Conservation (phyloP, 83 land plant genomes). For the Picea abies region DNA sequence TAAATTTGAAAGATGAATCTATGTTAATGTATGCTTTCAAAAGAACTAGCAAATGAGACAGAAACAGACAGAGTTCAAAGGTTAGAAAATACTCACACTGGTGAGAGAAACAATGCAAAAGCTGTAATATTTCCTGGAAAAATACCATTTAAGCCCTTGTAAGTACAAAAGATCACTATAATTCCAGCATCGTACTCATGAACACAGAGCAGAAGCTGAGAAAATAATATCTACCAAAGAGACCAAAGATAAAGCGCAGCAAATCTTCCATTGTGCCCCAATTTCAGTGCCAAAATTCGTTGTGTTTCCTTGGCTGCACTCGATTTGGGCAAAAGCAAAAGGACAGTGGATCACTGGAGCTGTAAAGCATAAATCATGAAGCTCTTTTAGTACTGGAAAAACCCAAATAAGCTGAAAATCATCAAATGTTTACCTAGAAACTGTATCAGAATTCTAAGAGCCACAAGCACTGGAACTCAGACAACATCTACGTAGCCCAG, state of each 20-base stretch:
- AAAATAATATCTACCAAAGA: background rate
- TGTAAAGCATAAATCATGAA: no score
- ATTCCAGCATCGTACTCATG: background rate
- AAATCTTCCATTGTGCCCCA: background rate
- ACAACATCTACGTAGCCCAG: no score
- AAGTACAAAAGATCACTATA: background rate
- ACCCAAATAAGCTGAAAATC: no score
- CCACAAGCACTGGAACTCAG: no score
- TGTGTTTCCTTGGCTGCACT: no score
- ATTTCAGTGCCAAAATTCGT: background rate
- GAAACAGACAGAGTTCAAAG: background rate
- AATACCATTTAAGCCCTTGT: background rate
- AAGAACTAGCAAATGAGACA: background rate
- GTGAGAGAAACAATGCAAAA: background rate
- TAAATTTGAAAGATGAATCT: no score
- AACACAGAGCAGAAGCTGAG: background rate
- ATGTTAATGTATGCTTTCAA: background rate
- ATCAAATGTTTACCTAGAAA: no score
- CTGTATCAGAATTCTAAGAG: no score
- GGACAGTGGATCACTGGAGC: no score
- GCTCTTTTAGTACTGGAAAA: no score
- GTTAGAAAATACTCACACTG: background rate
- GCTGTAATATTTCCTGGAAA: conserved; percentile 4
- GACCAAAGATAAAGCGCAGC: background rate
- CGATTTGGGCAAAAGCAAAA: no score